phyloP scores from a whole-genome alignment of 2,329 filamentous ascomycete species.

The Sarocladium strictum region DNA sequence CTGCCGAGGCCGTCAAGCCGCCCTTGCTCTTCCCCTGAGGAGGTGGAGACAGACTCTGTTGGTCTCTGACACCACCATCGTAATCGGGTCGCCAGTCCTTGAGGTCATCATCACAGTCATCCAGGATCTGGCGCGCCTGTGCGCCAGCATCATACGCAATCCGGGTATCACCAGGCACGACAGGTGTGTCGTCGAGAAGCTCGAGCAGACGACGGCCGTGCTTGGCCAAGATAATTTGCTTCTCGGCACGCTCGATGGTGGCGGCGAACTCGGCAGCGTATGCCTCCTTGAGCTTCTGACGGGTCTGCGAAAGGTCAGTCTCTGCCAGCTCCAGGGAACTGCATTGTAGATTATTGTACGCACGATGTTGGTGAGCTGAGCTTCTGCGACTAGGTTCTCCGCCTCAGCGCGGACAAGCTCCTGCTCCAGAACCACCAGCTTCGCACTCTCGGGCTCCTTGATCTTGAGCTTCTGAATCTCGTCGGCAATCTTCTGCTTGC shows the following conservation, averaged over 20 bases:
- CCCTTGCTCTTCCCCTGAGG: constrained; percentile 19
- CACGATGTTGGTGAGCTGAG: constrained; percentile 91
- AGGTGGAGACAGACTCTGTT: not conserved
- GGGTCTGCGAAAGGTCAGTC: constrained; percentile 52
- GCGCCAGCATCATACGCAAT: constrained; percentile 59
- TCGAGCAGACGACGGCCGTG: constrained; percentile 81
- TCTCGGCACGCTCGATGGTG: constrained; percentile 92
- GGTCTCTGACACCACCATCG: constrained; percentile 19
- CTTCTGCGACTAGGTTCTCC: constrained; percentile 92
- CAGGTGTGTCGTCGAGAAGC: constrained; percentile 81
- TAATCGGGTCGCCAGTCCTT: constrained; percentile 59
- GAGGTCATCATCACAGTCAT: constrained; percentile 87
- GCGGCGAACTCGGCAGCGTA: constrained; percentile 84
- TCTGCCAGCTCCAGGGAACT: not conserved
- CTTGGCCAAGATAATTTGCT: constrained; percentile 89
- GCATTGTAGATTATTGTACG: constrained; percentile 26
- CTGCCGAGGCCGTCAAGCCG: constrained; percentile 12
- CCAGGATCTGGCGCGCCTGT: constrained; percentile 77
- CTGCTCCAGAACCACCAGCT: constrained; percentile 82
- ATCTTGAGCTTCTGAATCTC: constrained; percentile 88
- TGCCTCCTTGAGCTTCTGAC: constrained; percentile 92
- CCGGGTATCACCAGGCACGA: constrained; percentile 77
- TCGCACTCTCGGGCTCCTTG: constrained; percentile 82
- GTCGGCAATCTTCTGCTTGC: constrained; percentile 81
- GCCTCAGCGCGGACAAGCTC: constrained; percentile 94